phyloP scores from a whole-genome alignment of 352 stramenopile species.

The Peronospora farinosa region DNA sequence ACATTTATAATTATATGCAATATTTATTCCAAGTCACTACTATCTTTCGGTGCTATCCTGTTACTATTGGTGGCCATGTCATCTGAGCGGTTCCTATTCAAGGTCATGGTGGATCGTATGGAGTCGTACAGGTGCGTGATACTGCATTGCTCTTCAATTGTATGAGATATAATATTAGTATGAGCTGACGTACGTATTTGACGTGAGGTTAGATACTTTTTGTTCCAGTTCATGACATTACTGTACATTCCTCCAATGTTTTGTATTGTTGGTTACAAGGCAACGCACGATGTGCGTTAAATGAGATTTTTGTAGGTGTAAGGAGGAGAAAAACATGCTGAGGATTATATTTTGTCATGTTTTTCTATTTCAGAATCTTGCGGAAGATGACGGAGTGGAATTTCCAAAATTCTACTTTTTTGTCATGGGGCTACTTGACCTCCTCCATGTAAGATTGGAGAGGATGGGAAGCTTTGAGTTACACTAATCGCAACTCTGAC shows the following conservation, averaged over 20 bases:
- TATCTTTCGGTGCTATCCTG: conserved; percentile 70
- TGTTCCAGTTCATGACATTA: conserved; percentile 84
- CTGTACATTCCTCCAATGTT: conserved; percentile 85
- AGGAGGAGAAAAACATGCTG: background rate
- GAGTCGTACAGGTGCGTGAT: conserved; percentile 71
- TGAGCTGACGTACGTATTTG: no score
- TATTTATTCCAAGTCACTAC: conserved; percentile 44
- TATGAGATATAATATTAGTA: background rate
- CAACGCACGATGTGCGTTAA: conserved; percentile 54
- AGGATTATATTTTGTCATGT: background rate
- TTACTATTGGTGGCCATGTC: conserved; percentile 71
- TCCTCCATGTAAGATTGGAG: conserved; percentile 57
- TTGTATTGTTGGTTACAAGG: conserved; percentile 82
- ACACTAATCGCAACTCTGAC: background rate
- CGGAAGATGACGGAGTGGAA: conserved; percentile 78
- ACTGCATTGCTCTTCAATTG: background rate
- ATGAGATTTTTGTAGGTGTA: background rate
- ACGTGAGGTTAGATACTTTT: conserved; percentile 58
- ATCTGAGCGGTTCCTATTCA: conserved; percentile 83
- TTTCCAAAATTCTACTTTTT: conserved; percentile 87
- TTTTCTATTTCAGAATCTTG: conserved; percentile 52
- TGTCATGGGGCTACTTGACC: conserved; percentile 77
- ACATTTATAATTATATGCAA: conserved; percentile 2
- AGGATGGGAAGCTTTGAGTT: background rate
- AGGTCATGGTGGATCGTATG: conserved; percentile 86